Base-by-base conservation (phyloP, 305 asterid genomes). In the Rubia balearica region DNA sequence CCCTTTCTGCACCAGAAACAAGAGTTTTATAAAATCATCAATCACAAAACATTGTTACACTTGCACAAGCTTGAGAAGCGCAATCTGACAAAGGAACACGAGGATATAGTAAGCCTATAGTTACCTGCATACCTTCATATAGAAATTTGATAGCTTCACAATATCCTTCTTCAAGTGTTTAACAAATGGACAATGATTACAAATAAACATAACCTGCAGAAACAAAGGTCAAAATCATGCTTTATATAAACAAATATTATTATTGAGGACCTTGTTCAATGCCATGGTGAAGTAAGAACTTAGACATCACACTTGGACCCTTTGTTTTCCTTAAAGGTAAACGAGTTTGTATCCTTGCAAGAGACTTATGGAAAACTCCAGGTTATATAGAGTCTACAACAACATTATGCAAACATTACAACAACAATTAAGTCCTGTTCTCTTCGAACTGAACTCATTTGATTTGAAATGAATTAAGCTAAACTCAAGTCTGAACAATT, bases 121-220 rank as follows among this genome's bases (percentile, higher is more conserved):
- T 57, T 55, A 69, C 68, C 71, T 77, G 69, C 86, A 68, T 72
- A 84, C 97, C 87, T 51, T 17, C 22, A 51, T 33, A 33, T 3
- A 89, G 88, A 84, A 86, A 77, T 85, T 85, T 51, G 96, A 81
- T 76, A 92, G 87, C 86, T 86, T 92, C 73, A 90, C 95, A 61
- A 90, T 83, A 65, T 84, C 95, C 74, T 79, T 87, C 82, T 87
- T 89, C 88, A 90, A 81, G 81, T 85, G 96, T 69, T 71, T 87
- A 70, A 92, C 97, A 57, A 87, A 90, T 41, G 96, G 98, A 73
- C 97, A 92, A 76, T 92, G 98, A 77, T 92, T 92, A 90, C 97
- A 92, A 66, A 92, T 85, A 80, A 90, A 90, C 96, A 92, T 88
- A 55, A 90, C 96, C 98, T 90, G 81, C 74, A 72, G 41, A 43